Percentiles rank a stretch among this genome's conserved stretches.
Conservation (phyloP, 805 yeast genomes). For the Zygoascus bituminiphila region DNA sequence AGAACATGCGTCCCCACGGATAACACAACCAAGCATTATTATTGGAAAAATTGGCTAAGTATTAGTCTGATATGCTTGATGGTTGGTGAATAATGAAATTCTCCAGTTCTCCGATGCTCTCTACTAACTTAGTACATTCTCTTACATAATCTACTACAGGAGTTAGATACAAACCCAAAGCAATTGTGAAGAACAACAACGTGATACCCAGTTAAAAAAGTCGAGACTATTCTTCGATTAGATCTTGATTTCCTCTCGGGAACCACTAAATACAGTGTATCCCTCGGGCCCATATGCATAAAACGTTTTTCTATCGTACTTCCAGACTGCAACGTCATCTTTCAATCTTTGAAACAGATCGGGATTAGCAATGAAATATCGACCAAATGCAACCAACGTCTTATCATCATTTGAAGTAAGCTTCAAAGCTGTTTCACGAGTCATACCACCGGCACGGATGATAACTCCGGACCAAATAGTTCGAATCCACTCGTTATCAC, state of each 20-base stretch:
- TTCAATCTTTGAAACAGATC: conserved; percentile 41
- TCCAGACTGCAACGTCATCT: conserved; percentile 33
- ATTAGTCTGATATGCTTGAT: too few relatives aligned
- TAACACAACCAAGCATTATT: too few relatives aligned
- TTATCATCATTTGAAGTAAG: conserved; percentile 3
- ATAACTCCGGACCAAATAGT: conserved; percentile 7
- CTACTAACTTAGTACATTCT: neutral
- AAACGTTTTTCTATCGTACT: conserved; percentile 44
- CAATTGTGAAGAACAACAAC: too few relatives aligned
- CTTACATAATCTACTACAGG: neutral
- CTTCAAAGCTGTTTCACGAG: neutral
- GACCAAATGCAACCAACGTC: conserved; percentile 31
- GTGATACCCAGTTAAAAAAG: too few relatives aligned
- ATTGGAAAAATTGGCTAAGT: too few relatives aligned
- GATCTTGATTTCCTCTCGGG: neutral
- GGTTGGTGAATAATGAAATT: too few relatives aligned
- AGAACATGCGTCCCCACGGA: too few relatives aligned
- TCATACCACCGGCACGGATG: conserved; percentile 7
- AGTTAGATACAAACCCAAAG: neutral
- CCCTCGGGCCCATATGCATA: conserved; percentile 23
- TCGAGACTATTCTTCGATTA: too few relatives aligned
- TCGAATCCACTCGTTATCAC: conserved; percentile 14
- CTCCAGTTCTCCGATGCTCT: too few relatives aligned
- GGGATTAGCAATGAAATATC: conserved; percentile 47
- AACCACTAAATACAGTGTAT: neutral